Evolutionary conservation across 257 asterid genomes (phyloP).

Genomic region (Haberlea rhodopensis): DNA sequence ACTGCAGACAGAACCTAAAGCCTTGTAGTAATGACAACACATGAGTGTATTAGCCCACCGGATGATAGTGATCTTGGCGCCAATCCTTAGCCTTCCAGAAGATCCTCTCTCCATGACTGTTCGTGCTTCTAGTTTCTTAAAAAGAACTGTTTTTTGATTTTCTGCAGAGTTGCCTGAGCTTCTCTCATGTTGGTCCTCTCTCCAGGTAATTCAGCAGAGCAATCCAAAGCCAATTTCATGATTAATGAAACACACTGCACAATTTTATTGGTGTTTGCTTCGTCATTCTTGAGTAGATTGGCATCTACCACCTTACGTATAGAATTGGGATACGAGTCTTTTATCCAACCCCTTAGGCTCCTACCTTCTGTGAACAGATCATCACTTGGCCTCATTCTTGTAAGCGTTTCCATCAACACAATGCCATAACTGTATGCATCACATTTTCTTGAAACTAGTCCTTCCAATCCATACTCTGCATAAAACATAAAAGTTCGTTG

Average conservation of each 20-base stretch:
- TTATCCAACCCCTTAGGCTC: constrained; percentile 38
- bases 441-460: constrained; percentile 38
- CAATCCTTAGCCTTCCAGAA: too few relatives aligned
- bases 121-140: too few relatives aligned
- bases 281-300: constrained; percentile 16
- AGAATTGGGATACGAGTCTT: constrained; percentile 8
- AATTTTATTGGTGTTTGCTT: constrained; percentile 7
- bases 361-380: constrained; percentile 28
- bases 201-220: constrained; percentile 32
- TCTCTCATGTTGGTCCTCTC: constrained; percentile 38
- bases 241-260: constrained; percentile 24
- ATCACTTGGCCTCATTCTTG: constrained; percentile 37
- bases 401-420: constrained; percentile 43
- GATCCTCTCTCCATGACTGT: too few relatives aligned
- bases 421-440: constrained; percentile 47
- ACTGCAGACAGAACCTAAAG: too few relatives aligned
- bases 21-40: too few relatives aligned
- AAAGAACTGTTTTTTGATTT: constrained; percentile 20
- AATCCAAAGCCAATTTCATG: constrained; percentile 37
- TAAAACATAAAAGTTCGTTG: background rate
- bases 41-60: too few relatives aligned
- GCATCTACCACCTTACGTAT: constrained; percentile 28
- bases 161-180: constrained; percentile 26
- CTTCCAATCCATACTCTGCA: constrained; percentile 48
- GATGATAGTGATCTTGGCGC: too few relatives aligned